A percentile compares a stretch with the other conserved stretches of the same genome.
These are phyloP conservation scores for Coccomyxa sp. DNA, from an alignment of 139 green algal genomes.

Conservation along the genomic window DNA sequence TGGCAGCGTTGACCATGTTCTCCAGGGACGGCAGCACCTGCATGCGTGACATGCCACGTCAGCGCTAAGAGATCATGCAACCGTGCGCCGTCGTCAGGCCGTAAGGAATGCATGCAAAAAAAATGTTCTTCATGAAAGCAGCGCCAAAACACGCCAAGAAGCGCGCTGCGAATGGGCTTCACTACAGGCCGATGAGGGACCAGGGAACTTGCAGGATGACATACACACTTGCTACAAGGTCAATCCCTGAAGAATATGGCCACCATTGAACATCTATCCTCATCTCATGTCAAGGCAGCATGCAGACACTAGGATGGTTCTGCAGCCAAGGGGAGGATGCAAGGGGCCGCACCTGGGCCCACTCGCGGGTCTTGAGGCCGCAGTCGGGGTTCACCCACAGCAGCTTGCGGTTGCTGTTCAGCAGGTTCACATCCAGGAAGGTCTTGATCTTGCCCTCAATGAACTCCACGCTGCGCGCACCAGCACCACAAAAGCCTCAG, in stretches of 20 bases:
- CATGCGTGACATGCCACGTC: not conserved
- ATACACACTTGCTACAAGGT: no score
- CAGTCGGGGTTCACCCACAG: conserved; percentile 86
- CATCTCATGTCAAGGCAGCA: not conserved
- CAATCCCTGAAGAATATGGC: not conserved
- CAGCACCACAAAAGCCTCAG: not conserved
- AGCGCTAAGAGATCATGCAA: not conserved
- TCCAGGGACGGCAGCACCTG: conserved; percentile 55
- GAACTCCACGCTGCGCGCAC: conserved; percentile 40
- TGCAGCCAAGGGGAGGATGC: not conserved
- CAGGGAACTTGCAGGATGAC: not conserved
- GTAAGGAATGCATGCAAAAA: not conserved
- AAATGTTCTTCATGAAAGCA: not conserved
- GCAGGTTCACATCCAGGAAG: conserved; percentile 65
- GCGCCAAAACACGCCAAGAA: not conserved
- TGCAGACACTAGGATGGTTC: not conserved
- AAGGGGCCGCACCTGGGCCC: conserved; percentile 19
- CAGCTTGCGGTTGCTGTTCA: conserved; percentile 45
- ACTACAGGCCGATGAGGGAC: not conserved
- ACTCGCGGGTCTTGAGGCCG: conserved; percentile 84
- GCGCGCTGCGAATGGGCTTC: no score
- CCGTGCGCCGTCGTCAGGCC: not conserved
- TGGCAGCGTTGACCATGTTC: conserved; percentile 69
- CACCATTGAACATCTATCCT: not conserved
- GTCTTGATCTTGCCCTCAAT: conserved; percentile 56